Conservation (phyloP, 2,329 filamentous ascomycete species). For the Aspergillus eucalypticola region DNA sequence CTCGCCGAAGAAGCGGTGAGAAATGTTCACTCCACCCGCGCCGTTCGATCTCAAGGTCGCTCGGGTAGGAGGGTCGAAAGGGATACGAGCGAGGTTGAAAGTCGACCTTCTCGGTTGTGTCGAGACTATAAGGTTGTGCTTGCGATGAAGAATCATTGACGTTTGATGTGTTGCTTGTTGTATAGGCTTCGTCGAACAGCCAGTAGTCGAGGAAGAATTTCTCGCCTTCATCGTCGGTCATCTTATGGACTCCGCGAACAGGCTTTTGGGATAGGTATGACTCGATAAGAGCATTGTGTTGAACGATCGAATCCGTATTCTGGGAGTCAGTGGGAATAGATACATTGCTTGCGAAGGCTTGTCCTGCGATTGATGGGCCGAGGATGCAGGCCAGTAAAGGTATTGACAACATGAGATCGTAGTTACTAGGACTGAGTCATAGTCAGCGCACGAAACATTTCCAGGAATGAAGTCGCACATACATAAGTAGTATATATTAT, state of each 20-base stretch:
- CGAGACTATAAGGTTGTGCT: not conserved
- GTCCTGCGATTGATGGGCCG: slow-evolving; percentile 10
- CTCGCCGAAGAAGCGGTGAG: slow-evolving; percentile 33
- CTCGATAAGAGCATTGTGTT: slow-evolving; percentile 32
- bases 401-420: slow-evolving; percentile 3
- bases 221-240: slow-evolving; percentile 49
- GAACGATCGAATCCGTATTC: slow-evolving; percentile 11
- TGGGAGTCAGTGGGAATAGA: not conserved
- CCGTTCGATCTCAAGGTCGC: slow-evolving; percentile 1
- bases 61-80: slow-evolving; percentile 11
- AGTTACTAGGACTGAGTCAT: not conserved
- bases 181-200: slow-evolving; percentile 32
- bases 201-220: slow-evolving; percentile 52
- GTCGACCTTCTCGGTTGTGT: slow-evolving; percentile 4
- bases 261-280: slow-evolving; percentile 29
- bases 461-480: not conserved
- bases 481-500: not conserved
- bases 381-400: slow-evolving; percentile 4
- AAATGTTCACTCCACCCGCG: slow-evolving; percentile 4
- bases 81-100: slow-evolving; percentile 19
- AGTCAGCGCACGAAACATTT: not conserved
- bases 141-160: not conserved
- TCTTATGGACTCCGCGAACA: slow-evolving; percentile 36
- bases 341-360: slow-evolving; percentile 4
- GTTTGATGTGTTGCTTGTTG: not conserved